Evolutionary conservation across 352 stramenopile genomes (phyloP).

Genomic region (Pythium rishiriense): DNA sequence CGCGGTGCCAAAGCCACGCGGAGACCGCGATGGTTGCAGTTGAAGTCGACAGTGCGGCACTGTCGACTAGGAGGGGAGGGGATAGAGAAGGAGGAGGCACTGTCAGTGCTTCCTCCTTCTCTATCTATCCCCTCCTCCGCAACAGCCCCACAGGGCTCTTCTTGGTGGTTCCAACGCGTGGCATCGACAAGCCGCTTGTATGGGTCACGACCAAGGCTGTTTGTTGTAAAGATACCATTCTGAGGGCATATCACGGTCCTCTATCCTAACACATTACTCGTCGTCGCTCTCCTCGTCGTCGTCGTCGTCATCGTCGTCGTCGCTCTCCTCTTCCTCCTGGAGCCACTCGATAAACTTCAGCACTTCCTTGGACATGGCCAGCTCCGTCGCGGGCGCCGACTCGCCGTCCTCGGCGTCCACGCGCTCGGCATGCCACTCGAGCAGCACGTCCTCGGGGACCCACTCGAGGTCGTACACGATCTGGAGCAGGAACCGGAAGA

Average conservation of each 20-base stretch:
- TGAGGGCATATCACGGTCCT: too few species aligned
- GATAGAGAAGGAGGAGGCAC: too few species aligned
- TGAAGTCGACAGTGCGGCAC: too few species aligned
- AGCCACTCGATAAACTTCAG: conserved; percentile 95
- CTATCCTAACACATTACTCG: not conserved
- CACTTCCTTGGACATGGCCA: conserved; percentile 77
- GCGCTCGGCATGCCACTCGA: conserved; percentile 79
- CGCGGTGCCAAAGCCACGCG: not conserved
- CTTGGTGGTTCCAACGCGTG: too few species aligned
- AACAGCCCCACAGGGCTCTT: too few species aligned
- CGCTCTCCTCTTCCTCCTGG: conserved; percentile 62
- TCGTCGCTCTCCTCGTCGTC: conserved; percentile 42
- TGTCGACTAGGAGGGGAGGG: too few species aligned
- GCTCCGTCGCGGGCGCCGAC: conserved; percentile 29
- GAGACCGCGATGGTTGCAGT: not conserved
- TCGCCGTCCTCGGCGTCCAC: conserved; percentile 19
- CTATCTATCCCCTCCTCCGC: not conserved
- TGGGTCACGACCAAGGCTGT: too few species aligned
- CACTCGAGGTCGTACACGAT: conserved; percentile 93
- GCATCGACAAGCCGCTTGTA: not conserved
- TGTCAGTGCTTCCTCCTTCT: not conserved
- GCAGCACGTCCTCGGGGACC: conserved; percentile 91
- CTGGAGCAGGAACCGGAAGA: conserved; percentile 94
- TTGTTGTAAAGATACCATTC: too few species aligned
- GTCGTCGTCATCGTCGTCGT: conserved; percentile 44